Conservation (phyloP, 2,329 filamentous ascomycete genomes). For the Thielaviopsis punctulata region DNA sequence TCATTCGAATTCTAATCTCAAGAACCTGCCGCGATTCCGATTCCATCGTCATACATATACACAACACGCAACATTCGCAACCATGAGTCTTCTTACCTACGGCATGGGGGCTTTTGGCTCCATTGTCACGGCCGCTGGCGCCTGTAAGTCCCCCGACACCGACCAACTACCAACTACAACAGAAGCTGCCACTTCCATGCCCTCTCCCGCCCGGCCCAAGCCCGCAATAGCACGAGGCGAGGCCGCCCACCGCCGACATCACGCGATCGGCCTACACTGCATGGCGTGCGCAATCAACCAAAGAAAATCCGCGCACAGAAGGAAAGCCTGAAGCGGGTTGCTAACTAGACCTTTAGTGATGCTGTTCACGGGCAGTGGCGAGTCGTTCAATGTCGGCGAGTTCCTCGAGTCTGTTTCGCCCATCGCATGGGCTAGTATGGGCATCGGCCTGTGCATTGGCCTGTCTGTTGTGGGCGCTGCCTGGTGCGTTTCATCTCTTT, state of each 20-base stretch:
- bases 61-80: constrained; percentile 14
- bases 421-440: constrained; percentile 79
- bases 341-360: constrained; percentile 48
- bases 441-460: constrained; percentile 87
- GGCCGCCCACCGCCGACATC: no score
- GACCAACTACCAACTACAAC: constrained; percentile 7
- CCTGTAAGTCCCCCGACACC: constrained; percentile 58
- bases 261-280: no score
- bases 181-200: neutral
- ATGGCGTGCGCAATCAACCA: neutral
- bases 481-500: constrained; percentile 46
- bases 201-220: neutral
- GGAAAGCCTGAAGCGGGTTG: neutral
- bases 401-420: constrained; percentile 91
- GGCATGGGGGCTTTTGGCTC: constrained; percentile 49
- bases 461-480: constrained; percentile 91
- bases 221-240: no score
- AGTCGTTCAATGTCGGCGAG: constrained; percentile 90
- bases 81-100: constrained; percentile 57
- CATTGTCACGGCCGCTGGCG: constrained; percentile 55
- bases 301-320: neutral
- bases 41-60: neutral
- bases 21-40: neutral
- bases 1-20: neutral
- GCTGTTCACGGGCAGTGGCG: constrained; percentile 93